A percentile compares a stretch with the other conserved stretches of the same genome.
Conservation (phyloP, 768 basidiomycete genomes). For the Hemileccinum impolitum region DNA sequence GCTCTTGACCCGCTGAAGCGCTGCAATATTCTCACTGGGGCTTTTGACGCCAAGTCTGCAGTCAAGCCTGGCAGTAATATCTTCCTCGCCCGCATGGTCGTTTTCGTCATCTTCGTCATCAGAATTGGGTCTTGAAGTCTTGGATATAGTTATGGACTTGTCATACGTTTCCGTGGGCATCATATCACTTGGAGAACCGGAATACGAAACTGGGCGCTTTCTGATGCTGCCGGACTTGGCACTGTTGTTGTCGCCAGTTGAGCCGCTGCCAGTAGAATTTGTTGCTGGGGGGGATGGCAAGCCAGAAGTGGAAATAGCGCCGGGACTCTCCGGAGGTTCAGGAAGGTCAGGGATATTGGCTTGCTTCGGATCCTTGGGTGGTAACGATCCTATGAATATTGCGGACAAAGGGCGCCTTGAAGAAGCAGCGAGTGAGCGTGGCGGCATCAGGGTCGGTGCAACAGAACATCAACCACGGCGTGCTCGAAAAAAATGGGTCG, state of each 20-base stretch:
- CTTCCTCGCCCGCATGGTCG: slow-evolving; percentile 54
- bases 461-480: slow-evolving; percentile 28
- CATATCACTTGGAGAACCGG: slow-evolving; percentile 26
- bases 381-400: slow-evolving; percentile 51
- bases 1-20: slow-evolving; percentile 66
- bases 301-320: slow-evolving; percentile 55
- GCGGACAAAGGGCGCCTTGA: slow-evolving; percentile 58
- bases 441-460: slow-evolving; percentile 41
- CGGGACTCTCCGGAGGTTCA: slow-evolving; percentile 62
- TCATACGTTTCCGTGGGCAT: slow-evolving; percentile 42
- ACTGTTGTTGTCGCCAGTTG: slow-evolving; percentile 58
- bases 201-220: slow-evolving; percentile 30
- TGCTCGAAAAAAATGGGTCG: slow-evolving; percentile 9
- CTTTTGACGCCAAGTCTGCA: slow-evolving; percentile 32
- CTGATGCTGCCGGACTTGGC: slow-evolving; percentile 40
- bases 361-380: slow-evolving; percentile 38
- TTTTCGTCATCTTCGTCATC: slow-evolving; percentile 50
- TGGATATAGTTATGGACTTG: slow-evolving; percentile 28
- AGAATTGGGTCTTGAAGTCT: slow-evolving; percentile 29
- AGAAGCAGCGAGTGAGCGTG: slow-evolving; percentile 41
- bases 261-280: slow-evolving; percentile 81
- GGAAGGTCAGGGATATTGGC: slow-evolving; percentile 61
- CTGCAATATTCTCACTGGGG: slow-evolving; percentile 52
- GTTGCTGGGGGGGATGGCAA: slow-evolving; percentile 83
- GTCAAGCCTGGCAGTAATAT: slow-evolving; percentile 57